Percentiles rank a stretch among this genome's conserved stretches.
These are phyloP conservation scores for Fraxinus paxiana DNA, from an alignment of 305 asterid species.

Conservation along the genomic window DNA sequence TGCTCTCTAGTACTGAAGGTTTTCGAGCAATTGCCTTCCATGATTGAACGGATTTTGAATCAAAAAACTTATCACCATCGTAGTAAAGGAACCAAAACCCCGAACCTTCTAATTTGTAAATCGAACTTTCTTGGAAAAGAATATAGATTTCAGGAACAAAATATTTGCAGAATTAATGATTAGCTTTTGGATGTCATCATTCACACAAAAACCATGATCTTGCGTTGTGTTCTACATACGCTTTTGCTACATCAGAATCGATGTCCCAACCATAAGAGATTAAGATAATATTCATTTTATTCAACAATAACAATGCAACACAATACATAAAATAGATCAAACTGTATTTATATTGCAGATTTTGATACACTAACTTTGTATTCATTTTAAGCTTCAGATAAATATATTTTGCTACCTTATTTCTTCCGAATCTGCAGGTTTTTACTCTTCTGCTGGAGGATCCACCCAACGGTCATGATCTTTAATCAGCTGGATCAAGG, in stretches of 20 bases:
- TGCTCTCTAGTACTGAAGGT: no score
- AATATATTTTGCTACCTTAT: background rate
- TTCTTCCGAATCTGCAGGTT: conserved; percentile 1
- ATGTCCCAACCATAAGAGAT: background rate
- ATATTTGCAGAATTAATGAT: background rate
- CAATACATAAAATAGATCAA: background rate
- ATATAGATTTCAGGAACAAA: background rate
- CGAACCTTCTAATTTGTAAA: background rate
- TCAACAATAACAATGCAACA: background rate
- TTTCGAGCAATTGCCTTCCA: background rate
- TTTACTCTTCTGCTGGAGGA: conserved; percentile 63
- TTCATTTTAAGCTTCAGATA: background rate
- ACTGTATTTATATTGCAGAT: background rate
- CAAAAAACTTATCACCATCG: background rate
- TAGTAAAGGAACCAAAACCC: background rate
- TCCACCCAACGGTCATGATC: conserved; percentile 91
- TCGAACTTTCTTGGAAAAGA: background rate
- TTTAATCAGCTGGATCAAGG: conserved; percentile 79
- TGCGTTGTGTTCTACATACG: background rate
- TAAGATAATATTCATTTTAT: background rate
- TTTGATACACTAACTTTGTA: background rate
- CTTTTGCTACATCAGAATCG: background rate
- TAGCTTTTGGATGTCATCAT: no score
- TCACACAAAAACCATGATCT: no score
- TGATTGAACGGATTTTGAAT: background rate